phyloP scores from a whole-genome alignment of 768 basidiomycete species.

The Trametes gibbosa region DNA sequence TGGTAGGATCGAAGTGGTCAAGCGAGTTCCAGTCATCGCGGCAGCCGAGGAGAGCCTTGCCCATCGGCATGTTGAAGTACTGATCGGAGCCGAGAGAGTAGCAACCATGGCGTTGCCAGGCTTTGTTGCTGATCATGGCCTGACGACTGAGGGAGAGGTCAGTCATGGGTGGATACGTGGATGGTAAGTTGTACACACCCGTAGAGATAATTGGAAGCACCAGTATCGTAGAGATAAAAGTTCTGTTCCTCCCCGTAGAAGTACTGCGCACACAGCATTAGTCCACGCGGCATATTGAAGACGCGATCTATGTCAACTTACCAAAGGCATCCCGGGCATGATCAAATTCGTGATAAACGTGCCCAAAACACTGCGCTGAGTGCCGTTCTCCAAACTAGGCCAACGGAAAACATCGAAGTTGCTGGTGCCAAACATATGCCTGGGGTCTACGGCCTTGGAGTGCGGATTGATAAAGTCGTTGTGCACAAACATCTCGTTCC shows the following conservation, averaged over 20 bases:
- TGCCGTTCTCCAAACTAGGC: constrained; percentile 86
- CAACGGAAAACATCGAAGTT: constrained; percentile 96
- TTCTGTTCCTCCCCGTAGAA: constrained; percentile 94
- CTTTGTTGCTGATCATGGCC: constrained; percentile 79
- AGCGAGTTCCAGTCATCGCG: constrained; percentile 89
- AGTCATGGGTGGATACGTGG: neutral
- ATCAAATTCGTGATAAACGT: constrained; percentile 77
- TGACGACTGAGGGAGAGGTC: constrained; percentile 61
- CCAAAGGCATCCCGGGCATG: constrained; percentile 85
- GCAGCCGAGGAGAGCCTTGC: constrained; percentile 77
- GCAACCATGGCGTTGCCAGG: constrained; percentile 94
- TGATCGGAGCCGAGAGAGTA: constrained; percentile 87
- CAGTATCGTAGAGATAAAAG: constrained; percentile 83
- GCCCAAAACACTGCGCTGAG: constrained; percentile 69
- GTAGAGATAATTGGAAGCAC: constrained; percentile 90
- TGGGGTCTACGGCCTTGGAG: constrained; percentile 68
- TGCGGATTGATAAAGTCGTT: constrained; percentile 82
- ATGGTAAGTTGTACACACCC: constrained; percentile 47
- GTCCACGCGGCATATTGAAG: too few species aligned
- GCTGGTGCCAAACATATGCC: constrained; percentile 88
- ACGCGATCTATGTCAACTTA: constrained; percentile 31
- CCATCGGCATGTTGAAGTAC: constrained; percentile 92
- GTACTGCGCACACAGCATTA: constrained; percentile 36
- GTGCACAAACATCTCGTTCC: constrained; percentile 89
- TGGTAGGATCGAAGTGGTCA: constrained; percentile 92